A percentile compares a stretch with the other conserved stretches of the same genome.
Conservation (phyloP, 345 rosid species). For the Sisymbrium irio region DNA sequence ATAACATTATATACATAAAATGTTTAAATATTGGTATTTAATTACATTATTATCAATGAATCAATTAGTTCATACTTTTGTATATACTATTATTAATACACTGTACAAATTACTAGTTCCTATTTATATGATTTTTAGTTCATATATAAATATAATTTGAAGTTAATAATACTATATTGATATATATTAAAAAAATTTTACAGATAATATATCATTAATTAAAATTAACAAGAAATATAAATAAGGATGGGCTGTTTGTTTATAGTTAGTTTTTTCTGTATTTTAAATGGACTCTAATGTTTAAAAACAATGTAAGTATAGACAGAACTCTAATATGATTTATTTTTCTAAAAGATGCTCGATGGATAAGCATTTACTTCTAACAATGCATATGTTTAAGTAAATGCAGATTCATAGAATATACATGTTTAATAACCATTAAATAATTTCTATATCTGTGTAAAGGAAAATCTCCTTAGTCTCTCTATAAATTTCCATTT, state of each 20-base stretch:
- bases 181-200: not conserved
- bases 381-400: not conserved
- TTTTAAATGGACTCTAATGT: no score
- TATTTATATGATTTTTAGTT: not conserved
- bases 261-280: no score
- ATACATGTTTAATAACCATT: not conserved
- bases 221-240: not conserved
- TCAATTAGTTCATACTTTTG: not conserved
- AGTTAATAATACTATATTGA: not conserved
- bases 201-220: not conserved
- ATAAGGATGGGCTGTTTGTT: not conserved
- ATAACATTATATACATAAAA: not conserved
- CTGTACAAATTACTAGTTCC: not conserved
- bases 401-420: not conserved
- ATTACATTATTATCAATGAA: not conserved
- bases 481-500: not conserved
- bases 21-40: not conserved
- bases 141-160: not conserved
- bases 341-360: not conserved
- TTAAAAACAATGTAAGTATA: no score
- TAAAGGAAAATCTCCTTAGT: not conserved
- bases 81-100: not conserved
- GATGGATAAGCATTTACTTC: not conserved
- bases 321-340: not conserved
- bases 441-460: not conserved